phyloP scores from a whole-genome alignment of 768 basidiomycete genomes.

The Suillus sp. region DNA sequence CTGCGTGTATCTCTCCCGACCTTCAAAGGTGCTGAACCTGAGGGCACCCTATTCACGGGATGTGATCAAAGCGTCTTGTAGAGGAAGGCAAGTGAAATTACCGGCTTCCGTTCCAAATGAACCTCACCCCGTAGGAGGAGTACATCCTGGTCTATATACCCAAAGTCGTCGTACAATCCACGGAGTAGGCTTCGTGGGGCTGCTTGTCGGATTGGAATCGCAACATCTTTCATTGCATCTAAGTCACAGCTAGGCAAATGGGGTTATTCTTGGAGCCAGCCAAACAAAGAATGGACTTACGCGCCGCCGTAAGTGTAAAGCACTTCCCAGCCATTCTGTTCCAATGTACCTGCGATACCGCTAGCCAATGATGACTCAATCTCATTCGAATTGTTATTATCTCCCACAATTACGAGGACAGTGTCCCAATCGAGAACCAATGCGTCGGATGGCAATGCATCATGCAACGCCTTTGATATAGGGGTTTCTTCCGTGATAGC shows the following conservation, averaged over 20 bases:
- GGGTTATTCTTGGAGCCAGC: constrained; percentile 5
- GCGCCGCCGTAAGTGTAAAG: constrained; percentile 42
- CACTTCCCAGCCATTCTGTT: constrained; percentile 42
- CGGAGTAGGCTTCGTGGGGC: constrained; percentile 35
- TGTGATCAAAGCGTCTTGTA: neutral
- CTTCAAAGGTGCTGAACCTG: constrained; percentile 35
- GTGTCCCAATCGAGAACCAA: constrained; percentile 29
- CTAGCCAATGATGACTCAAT: constrained; percentile 25
- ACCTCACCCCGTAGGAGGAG: constrained; percentile 43
- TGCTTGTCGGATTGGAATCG: constrained; percentile 36
- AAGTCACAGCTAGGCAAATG: constrained; percentile 33
- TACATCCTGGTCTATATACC: constrained; percentile 35
- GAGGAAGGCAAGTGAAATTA: constrained; percentile 17
- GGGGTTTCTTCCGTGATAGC: constrained; percentile 18
- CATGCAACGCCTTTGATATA: constrained; percentile 23
- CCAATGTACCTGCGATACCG: constrained; percentile 35
- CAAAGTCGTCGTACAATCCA: constrained; percentile 43
- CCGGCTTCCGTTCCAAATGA: constrained; percentile 42
- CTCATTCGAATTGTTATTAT: constrained; percentile 24
- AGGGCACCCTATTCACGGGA: constrained; percentile 29
- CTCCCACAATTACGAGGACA: constrained; percentile 23
- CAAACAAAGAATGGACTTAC: constrained; percentile 33
- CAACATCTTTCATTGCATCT: constrained; percentile 43
- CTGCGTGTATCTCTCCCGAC: constrained; percentile 29
- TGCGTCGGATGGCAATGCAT: constrained; percentile 13